Base-by-base conservation (phyloP, 805 yeast species). In the Candida ficus region DNA sequence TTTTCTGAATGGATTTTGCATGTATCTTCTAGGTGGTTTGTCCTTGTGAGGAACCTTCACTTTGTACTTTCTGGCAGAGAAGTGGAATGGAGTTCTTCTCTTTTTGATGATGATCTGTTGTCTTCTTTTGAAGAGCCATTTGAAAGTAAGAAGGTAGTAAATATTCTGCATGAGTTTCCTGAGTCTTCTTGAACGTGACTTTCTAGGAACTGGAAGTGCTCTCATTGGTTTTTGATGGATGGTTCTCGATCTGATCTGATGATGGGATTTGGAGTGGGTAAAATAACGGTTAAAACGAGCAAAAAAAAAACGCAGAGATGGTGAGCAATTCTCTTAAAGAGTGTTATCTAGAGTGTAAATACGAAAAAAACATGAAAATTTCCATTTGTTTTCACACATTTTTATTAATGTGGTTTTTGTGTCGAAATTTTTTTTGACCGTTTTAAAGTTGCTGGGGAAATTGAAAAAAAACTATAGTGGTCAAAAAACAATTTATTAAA, bases 151-250 rank as follows among this genome's bases (percentile, higher is more conserved):
- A 2, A 51, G 6, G 5, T 19, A 16, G 39, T 51, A 51, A 4
- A 55, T 9, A n/a, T 30, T 35, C 10, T 36, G 42, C 18, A 54
- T 35, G 8, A 54, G 20, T 13, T 44, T 38, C 30, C 39, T 39
- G 21, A 56, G 28, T 6, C 37, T 16, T n/a, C 60, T 41, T 1
- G 45, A 5, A 2, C 58, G 37, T n/a, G 60, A 56, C 11, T 35
- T 38, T 29, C 60, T 35, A 28, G 60, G 60, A 5, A 45, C 51
- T 21, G 60, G 60, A 5, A 56, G 47, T 1, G 59, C 46, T 41
- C 57, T 52, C 58, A 56, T 56, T 20, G 25, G 13, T 6, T 13
- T 14, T 12, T 13, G 17, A n/a, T n/a, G n/a, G n/a, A n/a, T n/a
- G n/a, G n/a, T n/a, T n/a, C n/a, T n/a, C n/a, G n/a, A n/a, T n/a